These are phyloP conservation scores for Saraca asoca DNA, from an alignment of 331 rosid species.

Conservation along the genomic window DNA sequence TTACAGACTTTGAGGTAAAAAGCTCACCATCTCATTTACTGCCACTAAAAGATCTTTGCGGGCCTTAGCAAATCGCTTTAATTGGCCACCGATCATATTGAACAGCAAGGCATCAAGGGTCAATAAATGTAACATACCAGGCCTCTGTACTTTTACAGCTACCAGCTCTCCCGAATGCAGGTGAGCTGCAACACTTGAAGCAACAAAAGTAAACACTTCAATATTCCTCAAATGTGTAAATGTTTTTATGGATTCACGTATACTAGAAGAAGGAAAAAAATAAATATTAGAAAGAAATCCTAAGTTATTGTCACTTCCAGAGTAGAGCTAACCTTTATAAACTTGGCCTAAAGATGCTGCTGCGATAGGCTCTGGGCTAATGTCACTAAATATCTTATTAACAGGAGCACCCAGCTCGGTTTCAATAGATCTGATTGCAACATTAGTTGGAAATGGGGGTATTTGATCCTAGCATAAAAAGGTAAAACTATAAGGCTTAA, in stretches of 20 bases:
- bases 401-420: constrained; percentile 68
- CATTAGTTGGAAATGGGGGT: constrained; percentile 83
- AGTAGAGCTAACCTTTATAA: constrained; percentile 73
- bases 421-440: constrained; percentile 82
- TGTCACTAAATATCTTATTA: constrained; percentile 71
- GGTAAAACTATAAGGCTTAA: constrained; percentile 17
- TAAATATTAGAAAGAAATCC: constrained; percentile 21
- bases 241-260: constrained; percentile 29
- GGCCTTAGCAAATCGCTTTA: constrained; percentile 87
- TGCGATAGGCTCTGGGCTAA: constrained; percentile 80
- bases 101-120: constrained; percentile 96
- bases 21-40: background rate
- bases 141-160: constrained; percentile 97
- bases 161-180: constrained; percentile 93
- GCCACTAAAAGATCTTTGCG: constrained; percentile 63
- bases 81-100: constrained; percentile 92
- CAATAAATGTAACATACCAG: constrained; percentile 87
- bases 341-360: constrained; percentile 98
- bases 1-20: constrained; percentile 24
- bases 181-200: constrained; percentile 98
- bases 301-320: constrained; percentile 27
- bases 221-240: constrained; percentile 40
- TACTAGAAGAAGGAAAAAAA: constrained; percentile 21
- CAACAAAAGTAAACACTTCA: constrained; percentile 58
- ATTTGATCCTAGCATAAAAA: constrained; percentile 72